Conservation (phyloP, 2,329 filamentous ascomycete species). For the Penicillium sp. region DNA sequence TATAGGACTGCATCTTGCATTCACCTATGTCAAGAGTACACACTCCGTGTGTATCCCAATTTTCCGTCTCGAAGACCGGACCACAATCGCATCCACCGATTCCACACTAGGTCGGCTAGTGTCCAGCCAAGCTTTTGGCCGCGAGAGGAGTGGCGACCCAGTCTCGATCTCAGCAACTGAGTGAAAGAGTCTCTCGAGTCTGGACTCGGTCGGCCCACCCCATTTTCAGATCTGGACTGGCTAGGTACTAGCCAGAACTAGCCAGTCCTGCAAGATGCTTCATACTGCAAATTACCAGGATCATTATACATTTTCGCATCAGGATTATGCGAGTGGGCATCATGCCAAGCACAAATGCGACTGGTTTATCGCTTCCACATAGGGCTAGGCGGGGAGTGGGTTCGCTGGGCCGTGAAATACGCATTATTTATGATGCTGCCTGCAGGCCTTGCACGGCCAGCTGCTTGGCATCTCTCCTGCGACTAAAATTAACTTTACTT, state of each 20-base stretch:
- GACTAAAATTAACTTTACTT: no score
- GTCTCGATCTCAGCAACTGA: not conserved
- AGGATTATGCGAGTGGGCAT: not conserved
- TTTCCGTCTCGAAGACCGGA: not conserved
- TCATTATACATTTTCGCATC: not conserved
- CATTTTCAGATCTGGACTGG: not conserved
- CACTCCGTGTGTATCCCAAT: no score
- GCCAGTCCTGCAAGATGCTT: not conserved
- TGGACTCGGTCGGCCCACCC: not conserved
- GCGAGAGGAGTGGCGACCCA: not conserved
- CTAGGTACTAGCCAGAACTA: no score
- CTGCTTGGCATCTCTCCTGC: no score
- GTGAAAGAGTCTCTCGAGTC: not conserved
- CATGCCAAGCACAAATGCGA: not conserved
- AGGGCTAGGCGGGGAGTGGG: not conserved
- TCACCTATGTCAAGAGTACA: no score
- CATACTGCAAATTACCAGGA: not conserved
- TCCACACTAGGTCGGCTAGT: not conserved
- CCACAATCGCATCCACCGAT: not conserved
- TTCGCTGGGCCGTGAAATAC: not conserved
- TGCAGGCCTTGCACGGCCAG: not conserved
- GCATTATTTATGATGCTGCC: not conserved
- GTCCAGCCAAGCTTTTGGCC: not conserved
- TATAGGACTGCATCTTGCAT: no score
- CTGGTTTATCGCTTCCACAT: not conserved